Conservation (phyloP, 345 rosid genomes). For the Euphorbia tirucalli region DNA sequence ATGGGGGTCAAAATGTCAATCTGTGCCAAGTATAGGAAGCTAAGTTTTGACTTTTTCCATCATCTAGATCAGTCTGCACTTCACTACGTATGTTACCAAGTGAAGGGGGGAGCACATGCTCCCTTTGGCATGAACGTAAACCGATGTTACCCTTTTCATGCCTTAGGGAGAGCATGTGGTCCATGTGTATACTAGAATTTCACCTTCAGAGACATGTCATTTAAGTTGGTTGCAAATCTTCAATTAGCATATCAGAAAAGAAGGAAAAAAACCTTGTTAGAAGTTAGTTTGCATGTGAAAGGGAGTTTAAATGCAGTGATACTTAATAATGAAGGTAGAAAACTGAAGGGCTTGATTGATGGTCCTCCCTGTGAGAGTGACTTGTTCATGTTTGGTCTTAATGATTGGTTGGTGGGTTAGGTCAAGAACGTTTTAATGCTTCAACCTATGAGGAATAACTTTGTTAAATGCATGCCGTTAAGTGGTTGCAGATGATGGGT, state of each 20-base stretch:
- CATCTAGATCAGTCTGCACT: no score
- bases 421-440: not conserved
- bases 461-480: slow-evolving; percentile 2
- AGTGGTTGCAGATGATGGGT: no score
- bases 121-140: no score
- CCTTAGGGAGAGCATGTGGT: no score
- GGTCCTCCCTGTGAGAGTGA: not conserved
- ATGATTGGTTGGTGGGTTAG: not conserved
- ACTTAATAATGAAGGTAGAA: not conserved
- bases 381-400: not conserved
- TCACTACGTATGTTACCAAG: no score
- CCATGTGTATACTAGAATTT: no score
- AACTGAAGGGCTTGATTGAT: not conserved
- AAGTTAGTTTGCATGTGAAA: not conserved
- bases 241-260: not conserved
- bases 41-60: no score
- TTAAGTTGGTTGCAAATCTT: not conserved
- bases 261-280: no score
- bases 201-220: not conserved
- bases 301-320: not conserved
- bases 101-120: no score
- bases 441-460: not conserved
- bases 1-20: no score
- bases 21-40: no score
- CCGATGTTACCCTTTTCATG: no score